Evolutionary conservation across 164 flowering plant species (phyloP), one percentile per base, ranked within the genome.

Genomic region (Berberis thunbergii): DNA sequence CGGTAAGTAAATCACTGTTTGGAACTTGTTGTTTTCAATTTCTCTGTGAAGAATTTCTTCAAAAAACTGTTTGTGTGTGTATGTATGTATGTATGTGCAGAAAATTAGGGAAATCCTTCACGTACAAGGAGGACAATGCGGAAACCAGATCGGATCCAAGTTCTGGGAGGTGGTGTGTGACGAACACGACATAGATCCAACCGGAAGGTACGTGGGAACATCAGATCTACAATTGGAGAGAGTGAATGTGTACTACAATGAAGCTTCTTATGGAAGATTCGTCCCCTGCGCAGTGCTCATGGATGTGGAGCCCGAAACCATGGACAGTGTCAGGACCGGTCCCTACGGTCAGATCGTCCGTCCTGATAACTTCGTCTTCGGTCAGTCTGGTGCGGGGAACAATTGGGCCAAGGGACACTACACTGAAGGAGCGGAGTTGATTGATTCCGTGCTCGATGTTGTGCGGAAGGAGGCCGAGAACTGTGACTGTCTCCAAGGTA

Each of bases 361-460:
- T 50, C 77, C 80, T 43, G 80, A 77, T 66, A 73, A 77, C 75
- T 77, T 77, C 45, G 80, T 77, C 5, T 77, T 77, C 66, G 77
- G 80, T 3, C 80, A 77, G 59, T 73, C 76, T 54, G 79, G 79
- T 67, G 79, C 79, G 52, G 79, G 79, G 45, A 76, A 76, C 59
- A 76, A 76, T 54, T 76, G 79, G 79, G 79, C 79, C 1, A 76
- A 76, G 60, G 79, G 79, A 4, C 79, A 74, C 43, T 77, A 77
- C 61, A 77, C 80, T 55, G 80, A 77, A 61, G 80, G 80, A 4
- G 77, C 77, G 0, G 77, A 77, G 62, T 75, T 77, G 42, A 77
- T 77, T 57, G 80, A 77, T 69, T 57, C 80, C 1, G 80, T 77
- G 59, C 77, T 77, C 49, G 80, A 77, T 58, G 77, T 77, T 54